Evolutionary conservation across 768 basidiomycete genomes (phyloP), one percentile per base, ranked within the genome.

Genomic region (Solioccasus polychromus): DNA sequence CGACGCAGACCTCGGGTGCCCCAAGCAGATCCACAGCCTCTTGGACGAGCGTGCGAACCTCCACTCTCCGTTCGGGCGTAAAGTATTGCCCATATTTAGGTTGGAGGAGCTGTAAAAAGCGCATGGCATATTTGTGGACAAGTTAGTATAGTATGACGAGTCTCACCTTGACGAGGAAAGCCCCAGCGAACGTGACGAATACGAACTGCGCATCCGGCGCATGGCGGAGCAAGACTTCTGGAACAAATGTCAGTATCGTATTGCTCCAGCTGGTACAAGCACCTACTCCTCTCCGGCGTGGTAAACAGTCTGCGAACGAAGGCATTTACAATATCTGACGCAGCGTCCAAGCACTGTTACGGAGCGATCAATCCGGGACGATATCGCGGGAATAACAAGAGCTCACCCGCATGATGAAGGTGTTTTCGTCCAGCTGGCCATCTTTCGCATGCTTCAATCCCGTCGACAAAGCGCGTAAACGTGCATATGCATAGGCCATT

Each of bases 121-220:
- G 19, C n/a, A 14, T 22, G 22, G 37, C 39, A 26, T 49, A 37
- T 51, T 31, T 22, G 31, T 22, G 22, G 14, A 3, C 8, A n/a
- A n/a, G 9, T 19, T 42, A 20, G 7, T 12, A 24, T 8, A 4
- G 7, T 36, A 39, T 23, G 32, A 42, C 20, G 17, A 20, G 10
- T 12, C 66, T 39, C 58, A 83, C 85, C 73, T 92, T 91, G 52
- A 92, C 76, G 14, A 92, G 71, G 71, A 92, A 92, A 2, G 88
- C 83, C 8, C 83, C 80, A 9, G 89, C 88, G 51, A 90, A 91
- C 1, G 83, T 87, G 20, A 82, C 75, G 54, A 91, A 88, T 9
- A 91, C 82, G 48, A 80, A 83, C 52, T 90, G 83, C 1, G 84
- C 82, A 59, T 89, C 88, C 2, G 88, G 87, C 0, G 86, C 88